Evolutionary conservation across 2,329 filamentous ascomycete genomes (phyloP).

Genomic region (Aspergillus pseudotamarii): DNA sequence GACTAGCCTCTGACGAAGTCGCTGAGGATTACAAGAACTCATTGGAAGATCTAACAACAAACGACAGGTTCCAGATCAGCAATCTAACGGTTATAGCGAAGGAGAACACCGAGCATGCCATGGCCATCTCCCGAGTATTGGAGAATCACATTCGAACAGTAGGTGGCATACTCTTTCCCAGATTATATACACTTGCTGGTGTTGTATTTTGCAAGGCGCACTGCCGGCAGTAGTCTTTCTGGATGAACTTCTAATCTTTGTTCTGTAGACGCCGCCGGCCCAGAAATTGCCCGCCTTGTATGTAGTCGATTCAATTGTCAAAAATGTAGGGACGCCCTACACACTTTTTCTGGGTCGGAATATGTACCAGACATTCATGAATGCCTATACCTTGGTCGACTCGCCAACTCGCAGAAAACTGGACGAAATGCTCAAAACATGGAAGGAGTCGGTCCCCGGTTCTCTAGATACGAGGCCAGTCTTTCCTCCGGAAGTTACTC

Average conservation of each 20-base stretch:
- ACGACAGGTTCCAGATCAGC: conserved; percentile 93
- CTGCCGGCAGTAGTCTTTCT: conserved; percentile 25
- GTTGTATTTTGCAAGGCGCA: conserved; percentile 16
- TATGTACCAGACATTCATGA: conserved; percentile 94
- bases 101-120: conserved; percentile 93
- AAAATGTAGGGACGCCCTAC: conserved; percentile 97
- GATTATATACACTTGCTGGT: conserved; percentile 15
- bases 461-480: conserved; percentile 92
- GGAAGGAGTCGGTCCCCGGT: conserved; percentile 95
- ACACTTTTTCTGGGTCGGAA: conserved; percentile 92
- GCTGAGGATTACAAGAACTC: conserved; percentile 94
- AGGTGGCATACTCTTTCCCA: conserved; percentile 51
- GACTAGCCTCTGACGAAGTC: conserved; percentile 73
- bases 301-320: conserved; percentile 96
- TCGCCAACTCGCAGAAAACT: conserved; percentile 81
- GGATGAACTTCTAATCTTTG: conserved; percentile 37
- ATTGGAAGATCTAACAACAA: conserved; percentile 85
- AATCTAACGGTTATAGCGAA: conserved; percentile 96
- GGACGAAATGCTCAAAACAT: conserved; percentile 96
- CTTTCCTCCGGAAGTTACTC: conserved; percentile 82
- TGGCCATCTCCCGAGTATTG: conserved; percentile 86
- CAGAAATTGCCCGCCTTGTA: conserved; percentile 96
- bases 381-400: conserved; percentile 89
- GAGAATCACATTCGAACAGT: conserved; percentile 95
- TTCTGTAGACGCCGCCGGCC: conserved; percentile 73